Percentiles rank a stretch among this genome's conserved stretches.
These are phyloP conservation scores for Hypomontagnella monticulosa DNA, from an alignment of 495 filamentous ascomycete genomes.

Conservation along the genomic window DNA sequence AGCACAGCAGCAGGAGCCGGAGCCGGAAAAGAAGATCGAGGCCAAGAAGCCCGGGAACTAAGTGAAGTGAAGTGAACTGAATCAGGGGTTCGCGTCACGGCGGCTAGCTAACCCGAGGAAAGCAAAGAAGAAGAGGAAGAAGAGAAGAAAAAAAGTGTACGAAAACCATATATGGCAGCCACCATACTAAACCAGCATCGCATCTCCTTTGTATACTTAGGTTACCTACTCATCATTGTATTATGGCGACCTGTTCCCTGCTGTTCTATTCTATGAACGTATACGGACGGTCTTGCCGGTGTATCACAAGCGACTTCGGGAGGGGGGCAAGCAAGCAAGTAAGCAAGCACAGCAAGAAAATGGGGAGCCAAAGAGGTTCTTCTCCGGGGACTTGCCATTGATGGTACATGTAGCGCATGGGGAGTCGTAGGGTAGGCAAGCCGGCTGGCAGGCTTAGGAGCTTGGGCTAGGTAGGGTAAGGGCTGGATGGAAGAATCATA, in stretches of 20 bases:
- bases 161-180: constrained; percentile 2
- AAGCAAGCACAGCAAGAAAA: no score
- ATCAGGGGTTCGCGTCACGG: background rate
- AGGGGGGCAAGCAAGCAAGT: no score
- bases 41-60: constrained; percentile 40
- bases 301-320: constrained; percentile 10
- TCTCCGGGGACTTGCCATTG: background rate
- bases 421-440: background rate
- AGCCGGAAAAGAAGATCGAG: constrained; percentile 30
- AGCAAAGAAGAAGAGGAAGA: background rate
- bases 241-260: constrained; percentile 15
- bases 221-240: constrained; percentile 14
- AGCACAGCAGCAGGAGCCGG: constrained; percentile 23
- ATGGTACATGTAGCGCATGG: background rate
- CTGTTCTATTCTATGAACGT: no score
- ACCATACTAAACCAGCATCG: constrained; percentile 11
- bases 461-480: no score
- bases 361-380: background rate
- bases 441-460: background rate
- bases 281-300: constrained; percentile 2
- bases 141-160: constrained; percentile 11
- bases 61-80: no score
- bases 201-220: constrained; percentile 42
- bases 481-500: no score
- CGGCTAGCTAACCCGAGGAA: background rate